A percentile compares a stretch with the other conserved stretches of the same genome.
Conservation (phyloP, 345 rosid species). For the Acer yangbiense region DNA sequence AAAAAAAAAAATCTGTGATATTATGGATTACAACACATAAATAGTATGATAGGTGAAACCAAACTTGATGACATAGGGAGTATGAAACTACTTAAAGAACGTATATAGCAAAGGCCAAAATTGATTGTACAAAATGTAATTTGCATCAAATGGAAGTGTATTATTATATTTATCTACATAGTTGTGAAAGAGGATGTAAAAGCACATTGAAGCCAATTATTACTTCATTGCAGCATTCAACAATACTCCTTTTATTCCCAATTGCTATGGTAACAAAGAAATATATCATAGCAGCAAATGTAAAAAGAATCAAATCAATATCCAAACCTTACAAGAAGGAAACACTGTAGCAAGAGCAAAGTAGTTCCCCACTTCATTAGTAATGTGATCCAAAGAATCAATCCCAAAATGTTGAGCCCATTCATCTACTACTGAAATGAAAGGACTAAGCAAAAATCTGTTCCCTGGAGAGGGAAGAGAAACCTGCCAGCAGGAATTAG, state of each 20-base stretch:
- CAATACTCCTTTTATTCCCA: too few relatives aligned
- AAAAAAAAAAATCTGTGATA: background rate
- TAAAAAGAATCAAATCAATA: background rate
- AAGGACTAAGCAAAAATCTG: conserved; percentile 32
- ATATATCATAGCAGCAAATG: too few relatives aligned
- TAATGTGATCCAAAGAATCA: conserved; percentile 30
- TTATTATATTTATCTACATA: too few relatives aligned
- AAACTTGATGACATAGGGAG: background rate
- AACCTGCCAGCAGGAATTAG: conserved; percentile 48
- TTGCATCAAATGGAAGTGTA: background rate
- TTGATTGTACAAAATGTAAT: background rate
- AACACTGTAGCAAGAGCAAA: conserved; percentile 83
- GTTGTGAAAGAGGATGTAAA: too few relatives aligned
- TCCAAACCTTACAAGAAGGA: conserved; percentile 75
- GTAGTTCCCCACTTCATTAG: conserved; percentile 57
- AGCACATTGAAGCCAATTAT: too few relatives aligned
- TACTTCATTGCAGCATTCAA: too few relatives aligned
- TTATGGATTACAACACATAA: background rate
- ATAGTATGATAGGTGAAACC: background rate
- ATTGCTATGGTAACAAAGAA: too few relatives aligned
- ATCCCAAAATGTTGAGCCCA: conserved; percentile 34
- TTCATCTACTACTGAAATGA: conserved; percentile 52
- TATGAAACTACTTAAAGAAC: background rate
- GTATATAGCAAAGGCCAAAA: background rate
- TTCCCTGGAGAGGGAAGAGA: conserved; percentile 58